Conservation (phyloP, 306 rosid species). For the Cicer bijugum region DNA sequence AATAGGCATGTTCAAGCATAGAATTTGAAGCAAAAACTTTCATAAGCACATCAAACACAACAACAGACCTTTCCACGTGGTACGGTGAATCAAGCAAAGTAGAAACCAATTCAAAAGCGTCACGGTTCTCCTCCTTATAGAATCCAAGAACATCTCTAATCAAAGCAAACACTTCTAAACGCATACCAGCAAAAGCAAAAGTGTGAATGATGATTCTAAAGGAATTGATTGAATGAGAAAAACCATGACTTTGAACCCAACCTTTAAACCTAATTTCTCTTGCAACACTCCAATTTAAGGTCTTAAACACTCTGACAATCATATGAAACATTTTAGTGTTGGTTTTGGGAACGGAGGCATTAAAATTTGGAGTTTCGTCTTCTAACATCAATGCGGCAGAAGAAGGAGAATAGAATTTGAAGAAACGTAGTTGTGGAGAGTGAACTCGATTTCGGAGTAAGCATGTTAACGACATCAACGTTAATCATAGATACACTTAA, state of each 20-base stretch:
- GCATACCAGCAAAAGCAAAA: constrained; percentile 62
- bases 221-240: constrained; percentile 44
- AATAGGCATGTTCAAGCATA: constrained; percentile 66
- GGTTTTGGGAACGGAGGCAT: not conserved
- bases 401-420: constrained; percentile 41
- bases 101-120: constrained; percentile 46
- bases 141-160: constrained; percentile 51
- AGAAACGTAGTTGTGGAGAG: constrained; percentile 30
- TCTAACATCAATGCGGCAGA: constrained; percentile 53
- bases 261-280: constrained; percentile 53
- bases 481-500: not conserved
- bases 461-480: not conserved
- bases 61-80: constrained; percentile 44
- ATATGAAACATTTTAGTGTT: constrained; percentile 42
- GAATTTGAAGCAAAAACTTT: constrained; percentile 62
- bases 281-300: constrained; percentile 59
- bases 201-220: constrained; percentile 58
- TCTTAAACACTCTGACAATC: constrained; percentile 56
- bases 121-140: not conserved
- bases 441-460: constrained; percentile 34
- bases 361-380: constrained; percentile 50
- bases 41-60: constrained; percentile 61
- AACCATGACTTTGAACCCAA: constrained; percentile 7
- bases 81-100: constrained; percentile 56
- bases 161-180: constrained; percentile 55